phyloP scores from a whole-genome alignment of 345 rosid species.

The Hibiscus tridactylites region DNA sequence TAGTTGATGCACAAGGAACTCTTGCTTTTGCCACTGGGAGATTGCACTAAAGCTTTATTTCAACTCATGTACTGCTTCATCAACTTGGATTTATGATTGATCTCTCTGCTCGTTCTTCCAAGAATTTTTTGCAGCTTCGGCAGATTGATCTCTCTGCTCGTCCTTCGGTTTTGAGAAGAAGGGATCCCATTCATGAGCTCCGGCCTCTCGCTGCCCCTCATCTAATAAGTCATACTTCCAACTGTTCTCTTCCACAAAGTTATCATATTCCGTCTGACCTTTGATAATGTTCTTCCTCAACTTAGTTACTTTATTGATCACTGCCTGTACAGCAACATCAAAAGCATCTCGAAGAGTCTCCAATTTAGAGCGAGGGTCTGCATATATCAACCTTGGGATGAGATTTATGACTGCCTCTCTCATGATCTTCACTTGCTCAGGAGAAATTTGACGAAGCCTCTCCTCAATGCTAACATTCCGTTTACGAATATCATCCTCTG shows the following conservation, averaged over 20 bases:
- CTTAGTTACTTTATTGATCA: neutral
- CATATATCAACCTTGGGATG: conserved; percentile 20
- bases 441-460: neutral
- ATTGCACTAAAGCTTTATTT: too few relatives aligned
- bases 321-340: conserved; percentile 13
- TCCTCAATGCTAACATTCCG: neutral
- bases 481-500: neutral
- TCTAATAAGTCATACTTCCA: neutral
- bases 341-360: conserved; percentile 23
- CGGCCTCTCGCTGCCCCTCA: neutral
- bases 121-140: too few relatives aligned
- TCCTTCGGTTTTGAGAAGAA: too few relatives aligned
- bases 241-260: neutral
- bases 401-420: conserved; percentile 17
- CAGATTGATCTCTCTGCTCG: too few relatives aligned
- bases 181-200: neutral
- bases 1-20: too few relatives aligned
- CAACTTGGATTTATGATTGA: too few relatives aligned
- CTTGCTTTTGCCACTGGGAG: too few relatives aligned
- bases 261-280: neutral
- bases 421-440: neutral
- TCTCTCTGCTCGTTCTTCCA: too few relatives aligned
- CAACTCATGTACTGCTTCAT: too few relatives aligned
- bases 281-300: neutral
- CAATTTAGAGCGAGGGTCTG: conserved; percentile 1